Base-by-base conservation (phyloP, 2,329 filamentous ascomycete species). In the Dryadomyces quercivorus region DNA sequence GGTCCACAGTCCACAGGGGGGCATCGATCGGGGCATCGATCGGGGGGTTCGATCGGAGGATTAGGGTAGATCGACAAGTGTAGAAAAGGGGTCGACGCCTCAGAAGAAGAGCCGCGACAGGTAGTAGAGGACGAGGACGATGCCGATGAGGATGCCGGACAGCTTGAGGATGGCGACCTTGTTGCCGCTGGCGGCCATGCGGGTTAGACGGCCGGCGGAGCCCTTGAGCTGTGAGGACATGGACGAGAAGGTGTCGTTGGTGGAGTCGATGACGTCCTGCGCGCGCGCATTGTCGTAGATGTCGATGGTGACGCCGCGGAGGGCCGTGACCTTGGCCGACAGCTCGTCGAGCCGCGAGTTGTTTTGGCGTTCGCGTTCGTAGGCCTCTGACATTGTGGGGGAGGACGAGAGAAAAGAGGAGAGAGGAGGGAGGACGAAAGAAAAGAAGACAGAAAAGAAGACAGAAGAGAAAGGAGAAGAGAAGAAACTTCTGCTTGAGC, bases 231-330 rank as follows among this genome's bases (percentile, higher is more conserved):
- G 85, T 15, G 85, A 84, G 40, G 81, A 79, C 79, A 98, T 90
- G 63, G 83, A 86, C 57, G 88, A 92, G 70, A 98, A 97, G 22
- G 90, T 93, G 62, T 97, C 90, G 67, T 79, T 85, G 86, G 88
- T 92, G 64, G 82, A 84, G 70, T 98, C 89, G 61, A 98, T 87
- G 59, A 95, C 81, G 61, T 86, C 82, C 63, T 97, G 92, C 63
- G 88, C 82, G 56, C 89, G 82, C 51, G 93, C 93, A 67, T 93
- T 90, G 72, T 97, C 91, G 77, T 97, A 96, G 65, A 98, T 98
- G 73, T 98, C 90, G 60, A 97, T 82, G 45, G 93, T 98, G 51
- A 98, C 89, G 69, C 87, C 88, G 65, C 92, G 89, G 59, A 98
- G 80, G 52, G 90, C 89, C 18, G 88, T 88, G 54, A 97, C 91